These are phyloP conservation scores for Phytophthora chlamydospora DNA, from an alignment of 352 stramenopile genomes.

Conservation along the genomic window DNA sequence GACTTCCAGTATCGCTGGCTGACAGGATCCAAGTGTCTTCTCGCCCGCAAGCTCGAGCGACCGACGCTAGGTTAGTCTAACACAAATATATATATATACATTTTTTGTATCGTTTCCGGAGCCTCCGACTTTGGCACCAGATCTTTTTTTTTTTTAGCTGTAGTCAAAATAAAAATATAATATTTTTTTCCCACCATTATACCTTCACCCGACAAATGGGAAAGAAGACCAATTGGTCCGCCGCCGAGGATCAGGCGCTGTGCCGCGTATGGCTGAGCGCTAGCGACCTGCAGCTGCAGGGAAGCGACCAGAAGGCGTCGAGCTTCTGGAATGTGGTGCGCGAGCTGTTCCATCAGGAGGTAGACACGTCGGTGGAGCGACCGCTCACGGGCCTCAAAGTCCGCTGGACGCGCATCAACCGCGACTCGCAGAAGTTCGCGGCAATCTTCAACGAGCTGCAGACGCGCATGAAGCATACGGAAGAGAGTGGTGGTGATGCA, in stretches of 20 bases:
- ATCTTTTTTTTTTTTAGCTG: no score
- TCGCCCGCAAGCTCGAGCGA: no score
- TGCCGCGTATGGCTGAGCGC: slow-evolving; percentile 74
- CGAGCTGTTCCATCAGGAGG: slow-evolving; percentile 71
- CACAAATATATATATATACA: no score
- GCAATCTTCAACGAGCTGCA: slow-evolving; percentile 52
- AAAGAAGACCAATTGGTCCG: slow-evolving; percentile 84
- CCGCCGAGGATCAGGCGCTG: slow-evolving; percentile 66
- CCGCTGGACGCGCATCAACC: slow-evolving; percentile 83
- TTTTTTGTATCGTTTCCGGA: no score
- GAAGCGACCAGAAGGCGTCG: slow-evolving; percentile 50
- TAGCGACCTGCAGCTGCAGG: slow-evolving; percentile 52
- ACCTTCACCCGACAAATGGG: no score
- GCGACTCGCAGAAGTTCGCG: slow-evolving; percentile 78
- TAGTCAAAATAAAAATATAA: no score
- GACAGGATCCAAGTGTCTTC: no score
- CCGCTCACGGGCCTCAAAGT: slow-evolving; percentile 80
- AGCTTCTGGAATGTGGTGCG: slow-evolving; percentile 75
- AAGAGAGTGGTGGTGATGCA: slow-evolving; percentile 10
- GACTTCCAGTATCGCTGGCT: no score
- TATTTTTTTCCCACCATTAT: no score
- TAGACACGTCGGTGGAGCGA: slow-evolving; percentile 62
- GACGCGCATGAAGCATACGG: slow-evolving; percentile 22
- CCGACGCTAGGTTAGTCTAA: no score
- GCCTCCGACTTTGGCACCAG: no score